Evolutionary conservation across 257 asterid species (phyloP), one percentile per base, ranked within the genome.

Genomic region (Apocynum venetum): DNA sequence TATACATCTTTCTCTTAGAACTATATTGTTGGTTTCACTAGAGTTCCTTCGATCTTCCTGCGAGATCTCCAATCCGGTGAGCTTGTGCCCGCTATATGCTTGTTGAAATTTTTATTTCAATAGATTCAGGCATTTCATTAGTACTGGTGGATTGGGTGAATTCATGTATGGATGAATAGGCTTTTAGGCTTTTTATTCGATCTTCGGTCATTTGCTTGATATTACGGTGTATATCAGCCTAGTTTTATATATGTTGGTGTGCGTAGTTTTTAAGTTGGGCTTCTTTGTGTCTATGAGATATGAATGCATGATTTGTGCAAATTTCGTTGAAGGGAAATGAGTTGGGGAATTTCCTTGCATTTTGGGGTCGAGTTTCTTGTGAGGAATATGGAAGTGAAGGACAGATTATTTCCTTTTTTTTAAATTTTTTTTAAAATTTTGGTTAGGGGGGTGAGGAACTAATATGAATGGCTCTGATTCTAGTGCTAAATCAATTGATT

Each of bases 21-120:
- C 14, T 48, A 11, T 44, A n/a, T 35, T 36, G 17, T 41, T 31
- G 8, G 36, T 25, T 68, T 66, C 76, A 11, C 11, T 44, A 14
- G 14, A 2, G 74, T 55, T 78, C 12, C 59, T 75, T 66, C 59
- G 52, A 77, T 43, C 52, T 44, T 46, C 81, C 77, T 56, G 80
- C 75, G 79, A 81, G 84, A 87, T 80, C 88, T 77, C 83, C 82
- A 78, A 76, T 79, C 64, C 72, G 87, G 89, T 84, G 59, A 82
- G 84, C 66, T 67, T n/a, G 52, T n/a, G 40, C 2, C 31, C 59
- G 35, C 41, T 31, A 25, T 36, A 35, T 35, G 25, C 13, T 10
- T 61, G 36, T 68, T 68, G 52, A 68, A 9, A 44, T 70, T 60
- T 53, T 67, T 0, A 40, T 67, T 40, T 57, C 31, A 4, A 77